Percentiles rank a stretch among this genome's conserved stretches.
Evolutionary conservation across 2,329 filamentous ascomycete genomes (phyloP).

Genomic region (Metarhizium anisopliae): DNA sequence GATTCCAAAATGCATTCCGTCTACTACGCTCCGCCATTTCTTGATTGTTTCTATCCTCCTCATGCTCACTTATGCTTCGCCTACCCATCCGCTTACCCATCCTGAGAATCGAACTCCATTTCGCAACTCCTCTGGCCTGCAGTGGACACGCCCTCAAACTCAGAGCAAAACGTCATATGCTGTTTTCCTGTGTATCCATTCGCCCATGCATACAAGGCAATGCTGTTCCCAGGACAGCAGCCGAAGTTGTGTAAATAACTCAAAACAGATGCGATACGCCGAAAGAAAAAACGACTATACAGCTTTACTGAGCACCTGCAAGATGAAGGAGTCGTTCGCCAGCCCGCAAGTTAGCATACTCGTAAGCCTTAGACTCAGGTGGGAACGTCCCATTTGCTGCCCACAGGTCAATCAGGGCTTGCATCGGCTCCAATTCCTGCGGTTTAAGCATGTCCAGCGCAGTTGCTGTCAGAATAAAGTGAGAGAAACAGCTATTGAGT

Average conservation of each 20-base stretch:
- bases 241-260: background rate
- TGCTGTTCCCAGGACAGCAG: conserved; percentile 1
- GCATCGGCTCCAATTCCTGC: conserved; percentile 91
- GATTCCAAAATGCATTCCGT: background rate
- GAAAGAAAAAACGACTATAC: background rate
- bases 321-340: conserved; percentile 51
- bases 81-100: conserved; percentile 3
- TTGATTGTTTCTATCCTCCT: background rate
- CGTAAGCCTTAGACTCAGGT: conserved; percentile 59
- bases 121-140: conserved; percentile 3
- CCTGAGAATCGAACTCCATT: conserved; percentile 2
- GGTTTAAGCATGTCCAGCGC: conserved; percentile 78
- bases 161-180: background rate
- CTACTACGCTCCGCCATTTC: background rate
- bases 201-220: conserved; percentile 2
- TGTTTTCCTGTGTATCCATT: background rate
- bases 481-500: conserved; percentile 79
- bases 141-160: background rate
- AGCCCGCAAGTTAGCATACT: conserved; percentile 52
- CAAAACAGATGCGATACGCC: background rate
- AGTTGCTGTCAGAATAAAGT: conserved; percentile 73
- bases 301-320: conserved; percentile 22
- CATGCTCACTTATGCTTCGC: conserved; percentile 1
- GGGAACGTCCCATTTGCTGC: conserved; percentile 82
- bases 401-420: conserved; percentile 87